Conservation (phyloP, 768 basidiomycete species). For the Hericium rajendrae region DNA sequence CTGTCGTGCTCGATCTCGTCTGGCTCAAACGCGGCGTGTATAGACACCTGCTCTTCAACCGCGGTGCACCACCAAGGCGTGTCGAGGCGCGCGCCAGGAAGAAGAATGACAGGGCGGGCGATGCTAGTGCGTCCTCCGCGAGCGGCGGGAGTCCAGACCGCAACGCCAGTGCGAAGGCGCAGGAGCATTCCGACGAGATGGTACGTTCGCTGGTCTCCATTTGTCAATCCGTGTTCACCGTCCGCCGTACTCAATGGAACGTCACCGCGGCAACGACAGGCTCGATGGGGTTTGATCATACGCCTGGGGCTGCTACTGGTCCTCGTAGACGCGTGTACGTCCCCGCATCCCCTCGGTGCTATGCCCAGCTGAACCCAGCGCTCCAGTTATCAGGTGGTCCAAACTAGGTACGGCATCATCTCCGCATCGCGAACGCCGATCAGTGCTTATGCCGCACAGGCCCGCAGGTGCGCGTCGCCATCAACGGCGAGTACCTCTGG, state of each 20-base stretch:
- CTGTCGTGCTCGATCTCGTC: constrained; percentile 69
- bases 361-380: background rate
- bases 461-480: background rate
- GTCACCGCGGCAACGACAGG: constrained; percentile 24
- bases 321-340: constrained; percentile 65
- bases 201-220: background rate
- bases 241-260: too few species aligned
- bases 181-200: constrained; percentile 3
- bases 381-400: constrained; percentile 69
- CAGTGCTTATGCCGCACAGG: background rate
- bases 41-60: constrained; percentile 73
- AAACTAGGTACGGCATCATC: constrained; percentile 40
- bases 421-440: too few species aligned
- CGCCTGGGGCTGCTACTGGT: constrained; percentile 51
- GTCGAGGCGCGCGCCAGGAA: constrained; percentile 10
- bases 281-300: constrained; percentile 49
- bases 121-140: background rate
- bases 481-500: too few species aligned
- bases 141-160: too few species aligned
- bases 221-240: too few species aligned
- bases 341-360: background rate
- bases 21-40: constrained; percentile 77
- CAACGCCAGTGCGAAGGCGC: background rate
- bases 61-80: constrained; percentile 55
- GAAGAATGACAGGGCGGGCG: background rate